Conservation (phyloP, 1,284 basidiomycete genomes). For the Inonotus obliquus region DNA sequence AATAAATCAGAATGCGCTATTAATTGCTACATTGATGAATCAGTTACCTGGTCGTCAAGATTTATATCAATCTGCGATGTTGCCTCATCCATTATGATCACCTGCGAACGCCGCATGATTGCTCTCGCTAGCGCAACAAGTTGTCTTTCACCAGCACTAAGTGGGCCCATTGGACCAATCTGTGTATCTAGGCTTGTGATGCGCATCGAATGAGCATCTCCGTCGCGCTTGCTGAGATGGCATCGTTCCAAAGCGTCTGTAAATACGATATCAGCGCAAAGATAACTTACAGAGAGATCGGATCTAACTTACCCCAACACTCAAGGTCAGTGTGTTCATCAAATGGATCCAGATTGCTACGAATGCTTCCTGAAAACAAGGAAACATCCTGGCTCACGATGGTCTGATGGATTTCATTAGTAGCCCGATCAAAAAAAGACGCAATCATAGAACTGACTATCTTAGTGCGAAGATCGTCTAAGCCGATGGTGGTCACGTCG, state of each 20-base stretch:
- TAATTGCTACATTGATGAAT: too few relatives aligned
- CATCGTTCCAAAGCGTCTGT: conserved; percentile 55
- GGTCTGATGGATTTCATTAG: conserved; percentile 40
- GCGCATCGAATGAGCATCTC: conserved; percentile 9
- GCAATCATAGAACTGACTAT: conserved; percentile 5
- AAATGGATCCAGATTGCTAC: conserved; percentile 76
- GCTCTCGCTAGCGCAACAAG: conserved; percentile 73
- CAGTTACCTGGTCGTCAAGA: conserved; percentile 57
- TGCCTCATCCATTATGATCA: conserved; percentile 85
- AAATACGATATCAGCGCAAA: background rate
- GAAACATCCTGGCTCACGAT: conserved; percentile 83
- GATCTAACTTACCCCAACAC: conserved; percentile 37
- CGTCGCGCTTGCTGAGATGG: conserved; percentile 42
- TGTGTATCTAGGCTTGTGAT: conserved; percentile 50
- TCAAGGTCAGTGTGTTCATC: conserved; percentile 56
- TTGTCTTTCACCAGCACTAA: conserved; percentile 80
- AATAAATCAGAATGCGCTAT: conserved; percentile 6
- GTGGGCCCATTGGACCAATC: conserved; percentile 63
- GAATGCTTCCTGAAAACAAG: conserved; percentile 80
- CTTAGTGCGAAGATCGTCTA: conserved; percentile 70
- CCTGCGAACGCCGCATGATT: conserved; percentile 67
- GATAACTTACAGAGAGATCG: background rate
- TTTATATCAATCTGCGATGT: conserved; percentile 75
- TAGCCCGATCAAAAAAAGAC: background rate
- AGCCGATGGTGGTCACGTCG: conserved; percentile 75